These are phyloP conservation scores for Galerina sulciceps DNA, from an alignment of 768 basidiomycete genomes.

Conservation along the genomic window DNA sequence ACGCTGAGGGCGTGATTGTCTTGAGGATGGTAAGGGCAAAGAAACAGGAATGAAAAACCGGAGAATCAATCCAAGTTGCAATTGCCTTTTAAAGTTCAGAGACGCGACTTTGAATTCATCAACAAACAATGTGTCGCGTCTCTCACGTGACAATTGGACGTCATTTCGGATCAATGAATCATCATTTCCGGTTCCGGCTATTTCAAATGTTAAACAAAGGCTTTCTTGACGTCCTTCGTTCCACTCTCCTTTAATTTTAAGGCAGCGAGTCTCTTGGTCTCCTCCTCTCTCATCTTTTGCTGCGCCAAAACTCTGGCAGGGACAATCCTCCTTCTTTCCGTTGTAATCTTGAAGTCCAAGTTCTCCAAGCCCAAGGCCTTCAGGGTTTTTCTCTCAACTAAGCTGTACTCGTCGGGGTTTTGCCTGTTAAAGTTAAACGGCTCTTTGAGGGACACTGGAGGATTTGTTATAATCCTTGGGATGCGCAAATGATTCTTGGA, in stretches of 20 bases:
- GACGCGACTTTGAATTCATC: constrained; percentile 13
- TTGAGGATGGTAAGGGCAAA: constrained; percentile 29
- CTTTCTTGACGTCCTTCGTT: constrained; percentile 1
- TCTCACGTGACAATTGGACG: constrained; percentile 22
- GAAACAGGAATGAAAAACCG: constrained; percentile 20
- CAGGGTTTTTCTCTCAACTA: constrained; percentile 65
- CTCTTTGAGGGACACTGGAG: constrained; percentile 56
- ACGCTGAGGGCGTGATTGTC: constrained; percentile 5
- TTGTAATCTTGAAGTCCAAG: constrained; percentile 49
- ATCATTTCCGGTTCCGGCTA: no score
- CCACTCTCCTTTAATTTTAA: constrained; percentile 4
- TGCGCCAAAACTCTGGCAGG: constrained; percentile 49
- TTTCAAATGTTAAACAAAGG: no score
- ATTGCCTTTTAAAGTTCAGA: constrained; percentile 30
- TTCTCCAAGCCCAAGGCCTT: constrained; percentile 52
- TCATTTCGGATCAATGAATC: constrained; percentile 1
- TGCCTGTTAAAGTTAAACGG: constrained; percentile 57
- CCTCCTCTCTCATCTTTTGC: constrained; percentile 53
- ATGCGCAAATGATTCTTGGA: constrained; percentile 60
- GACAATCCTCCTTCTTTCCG: constrained; percentile 50
- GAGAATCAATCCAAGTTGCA: constrained; percentile 21
- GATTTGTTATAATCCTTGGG: constrained; percentile 68
- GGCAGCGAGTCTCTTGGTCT: constrained; percentile 42
- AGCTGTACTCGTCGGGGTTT: constrained; percentile 50
- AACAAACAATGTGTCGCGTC: constrained; percentile 23